Percentiles rank a stretch among this genome's conserved stretches.
Evolutionary conservation across 192 early-diverging fungal species (phyloP).

Genomic region (Funneliformis geosporum): DNA sequence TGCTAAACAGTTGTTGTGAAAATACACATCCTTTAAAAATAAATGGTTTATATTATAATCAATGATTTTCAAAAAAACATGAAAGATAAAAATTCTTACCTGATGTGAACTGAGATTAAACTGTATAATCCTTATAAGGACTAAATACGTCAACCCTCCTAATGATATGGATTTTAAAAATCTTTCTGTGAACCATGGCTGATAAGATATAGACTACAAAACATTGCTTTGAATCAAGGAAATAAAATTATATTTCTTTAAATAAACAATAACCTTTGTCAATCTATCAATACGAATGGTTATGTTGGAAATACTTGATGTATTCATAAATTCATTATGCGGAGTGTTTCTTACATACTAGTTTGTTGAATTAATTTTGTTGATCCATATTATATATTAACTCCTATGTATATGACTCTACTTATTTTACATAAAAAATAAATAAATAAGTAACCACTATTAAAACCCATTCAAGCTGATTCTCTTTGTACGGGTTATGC

Average conservation of each 20-base stretch:
- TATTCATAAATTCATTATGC: too few species aligned
- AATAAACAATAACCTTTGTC: neutral
- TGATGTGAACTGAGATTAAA: slow-evolving; percentile 67
- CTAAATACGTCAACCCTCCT: slow-evolving; percentile 65
- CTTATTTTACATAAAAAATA: too few species aligned
- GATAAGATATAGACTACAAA: slow-evolving; percentile 56
- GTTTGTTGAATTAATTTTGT: too few species aligned
- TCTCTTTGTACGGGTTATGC: too few species aligned
- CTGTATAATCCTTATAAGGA: slow-evolving; percentile 67
- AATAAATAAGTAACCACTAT: too few species aligned
- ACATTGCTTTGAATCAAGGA: neutral
- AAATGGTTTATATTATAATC: neutral
- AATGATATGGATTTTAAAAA: slow-evolving; percentile 64
- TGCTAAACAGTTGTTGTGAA: slow-evolving; percentile 67
- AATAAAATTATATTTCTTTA: neutral
- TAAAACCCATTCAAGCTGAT: too few species aligned
- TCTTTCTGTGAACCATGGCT: slow-evolving; percentile 74
- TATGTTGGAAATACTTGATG: neutral
- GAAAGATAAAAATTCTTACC: slow-evolving; percentile 40
- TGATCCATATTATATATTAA: too few species aligned
- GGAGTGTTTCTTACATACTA: too few species aligned
- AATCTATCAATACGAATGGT: neutral
- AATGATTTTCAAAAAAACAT: neutral
- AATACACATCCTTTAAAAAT: slow-evolving; percentile 59
- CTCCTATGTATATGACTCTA: too few species aligned